Percentiles rank a stretch among this genome's conserved stretches.
phyloP scores from a whole-genome alignment of 257 asterid genomes.

The Solanum medicagineum region DNA sequence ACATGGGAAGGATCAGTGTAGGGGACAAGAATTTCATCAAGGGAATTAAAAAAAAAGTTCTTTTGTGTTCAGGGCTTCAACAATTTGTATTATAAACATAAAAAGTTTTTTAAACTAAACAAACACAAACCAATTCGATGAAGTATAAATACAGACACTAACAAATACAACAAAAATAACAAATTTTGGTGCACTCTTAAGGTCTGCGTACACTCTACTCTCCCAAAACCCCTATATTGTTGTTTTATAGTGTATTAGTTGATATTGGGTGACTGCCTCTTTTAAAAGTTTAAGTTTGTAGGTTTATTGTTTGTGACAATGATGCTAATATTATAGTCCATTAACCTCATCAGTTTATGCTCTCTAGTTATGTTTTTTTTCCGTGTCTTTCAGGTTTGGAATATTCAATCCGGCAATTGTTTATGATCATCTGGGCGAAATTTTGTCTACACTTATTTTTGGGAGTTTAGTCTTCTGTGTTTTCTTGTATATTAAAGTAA shows the following conservation, averaged over 20 bases:
- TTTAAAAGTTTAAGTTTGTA: background rate
- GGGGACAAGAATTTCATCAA: background rate
- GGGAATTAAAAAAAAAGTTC: background rate
- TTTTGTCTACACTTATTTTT: slow-evolving; percentile 69
- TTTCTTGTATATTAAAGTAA: slow-evolving; percentile 70
- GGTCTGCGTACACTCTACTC: background rate
- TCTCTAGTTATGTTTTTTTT: background rate
- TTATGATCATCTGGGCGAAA: slow-evolving; percentile 90
- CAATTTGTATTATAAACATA: background rate
- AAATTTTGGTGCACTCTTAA: background rate
- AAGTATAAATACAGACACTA: background rate
- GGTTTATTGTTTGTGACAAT: background rate
- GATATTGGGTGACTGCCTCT: background rate
- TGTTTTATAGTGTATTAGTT: background rate
- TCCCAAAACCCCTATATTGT: background rate
- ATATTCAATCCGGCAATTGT: slow-evolving; percentile 81
- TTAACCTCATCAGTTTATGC: background rate
- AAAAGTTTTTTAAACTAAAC: background rate
- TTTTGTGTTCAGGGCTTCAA: background rate
- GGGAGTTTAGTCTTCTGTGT: slow-evolving; percentile 83
- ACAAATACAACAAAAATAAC: background rate
- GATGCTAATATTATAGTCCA: background rate
- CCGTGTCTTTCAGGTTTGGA: slow-evolving; percentile 48
- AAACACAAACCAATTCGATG: background rate
- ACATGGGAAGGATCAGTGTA: background rate